Conservation (phyloP, 2,329 filamentous ascomycete genomes). For the Xylariaceae sp. region DNA sequence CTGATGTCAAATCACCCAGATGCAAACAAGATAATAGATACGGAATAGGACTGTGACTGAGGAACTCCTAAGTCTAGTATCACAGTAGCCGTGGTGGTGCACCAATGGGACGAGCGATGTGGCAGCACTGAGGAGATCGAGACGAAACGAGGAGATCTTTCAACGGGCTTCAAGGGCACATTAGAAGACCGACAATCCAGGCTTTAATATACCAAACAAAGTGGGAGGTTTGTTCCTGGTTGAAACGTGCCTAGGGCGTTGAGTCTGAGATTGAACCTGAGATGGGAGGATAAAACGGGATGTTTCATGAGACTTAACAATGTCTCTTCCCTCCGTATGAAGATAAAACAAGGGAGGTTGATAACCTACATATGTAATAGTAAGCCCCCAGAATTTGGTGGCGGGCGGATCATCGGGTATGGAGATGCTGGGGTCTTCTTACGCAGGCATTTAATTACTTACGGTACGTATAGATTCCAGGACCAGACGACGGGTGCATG, state of each 20-base stretch:
- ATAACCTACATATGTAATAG: slow-evolving; percentile 1
- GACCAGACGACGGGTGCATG: slow-evolving; percentile 15
- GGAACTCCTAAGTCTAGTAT: background rate
- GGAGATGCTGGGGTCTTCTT: slow-evolving; percentile 4
- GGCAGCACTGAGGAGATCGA: background rate
- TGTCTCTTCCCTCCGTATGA: background rate
- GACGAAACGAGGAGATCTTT: background rate
- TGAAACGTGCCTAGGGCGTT: background rate
- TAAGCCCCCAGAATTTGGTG: slow-evolving; percentile 7
- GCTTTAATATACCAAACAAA: background rate
- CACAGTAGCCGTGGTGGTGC: background rate
- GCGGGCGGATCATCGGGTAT: slow-evolving; percentile 6
- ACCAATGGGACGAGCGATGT: background rate
- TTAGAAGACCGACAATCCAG: background rate
- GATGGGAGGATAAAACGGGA: background rate
- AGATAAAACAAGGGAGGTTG: background rate
- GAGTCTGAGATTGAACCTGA: background rate
- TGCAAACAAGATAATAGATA: background rate
- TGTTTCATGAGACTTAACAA: background rate
- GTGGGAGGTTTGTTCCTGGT: background rate
- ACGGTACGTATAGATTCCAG: background rate
- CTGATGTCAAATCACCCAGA: background rate
- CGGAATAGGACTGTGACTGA: background rate
- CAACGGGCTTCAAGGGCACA: background rate
- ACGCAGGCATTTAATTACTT: background rate